Evolutionary conservation across 164 flowering plant genomes (phyloP), one percentile per base, ranked within the genome.

Genomic region (Taxillus chinensis): DNA sequence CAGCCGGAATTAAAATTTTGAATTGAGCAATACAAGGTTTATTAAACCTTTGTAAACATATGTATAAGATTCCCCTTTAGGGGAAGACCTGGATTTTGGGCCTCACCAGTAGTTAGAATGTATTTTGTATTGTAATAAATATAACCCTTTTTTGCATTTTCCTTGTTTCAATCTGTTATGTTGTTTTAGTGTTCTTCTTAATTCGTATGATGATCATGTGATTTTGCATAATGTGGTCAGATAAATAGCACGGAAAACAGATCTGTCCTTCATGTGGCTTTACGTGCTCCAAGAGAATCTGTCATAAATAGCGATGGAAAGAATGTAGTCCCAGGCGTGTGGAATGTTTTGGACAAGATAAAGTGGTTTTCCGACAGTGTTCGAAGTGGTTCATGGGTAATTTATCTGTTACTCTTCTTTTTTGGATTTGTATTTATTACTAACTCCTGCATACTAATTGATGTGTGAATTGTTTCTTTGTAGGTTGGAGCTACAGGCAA

Each of bases 401-500:
- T 56, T 5, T 50, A n/a, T 48, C 13, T 48, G 13, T 3, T 11
- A 48, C 51, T 48, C 51, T 48, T 48, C 12, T 48, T 48, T 48
- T 48, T 3, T 11, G 51, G 46, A 43, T 48, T 4, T 48, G 9
- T 27, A 27, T 48, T 48, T 48, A 3, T 4, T 48, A 7, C 0
- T 27, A 27, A 27, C 27, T 27, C 27, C 27, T 27, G 27, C 27
- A 27, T 27, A 27, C 27, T 27, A 27, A 27, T 27, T 27, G 27
- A 27, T 27, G 27, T 27, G 27, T 27, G 27, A 27, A 27, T 27
- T 27, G 27, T 27, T 27, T 27, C 27, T 27, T 75, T 53, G 17
- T 70, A 89, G 99, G 83, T 89, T 70, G 99, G 99, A 78, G 95
- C 83, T 65, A 90, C 99, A 8, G 97, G 96, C 55, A 88, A 93